Percentiles rank a stretch among this genome's conserved stretches.
Conservation (phyloP, 192 early-diverging fungal genomes). For the Linnemannia exigua region DNA sequence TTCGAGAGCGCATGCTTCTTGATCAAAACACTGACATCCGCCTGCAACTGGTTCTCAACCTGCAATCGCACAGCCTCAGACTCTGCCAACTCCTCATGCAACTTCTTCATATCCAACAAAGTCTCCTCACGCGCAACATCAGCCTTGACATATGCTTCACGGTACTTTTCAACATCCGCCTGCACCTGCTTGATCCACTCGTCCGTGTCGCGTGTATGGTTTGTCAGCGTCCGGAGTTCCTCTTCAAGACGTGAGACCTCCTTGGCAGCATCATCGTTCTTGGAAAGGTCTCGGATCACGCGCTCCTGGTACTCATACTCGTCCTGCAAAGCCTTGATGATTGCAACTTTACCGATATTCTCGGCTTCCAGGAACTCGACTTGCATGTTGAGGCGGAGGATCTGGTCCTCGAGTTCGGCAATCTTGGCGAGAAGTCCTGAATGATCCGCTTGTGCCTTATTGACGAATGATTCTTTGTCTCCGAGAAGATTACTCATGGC, state of each 20-base stretch:
- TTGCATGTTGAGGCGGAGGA: constrained; percentile 25
- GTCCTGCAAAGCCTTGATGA: constrained; percentile 42
- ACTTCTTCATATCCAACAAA: constrained; percentile 51
- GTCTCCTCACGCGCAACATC: constrained; percentile 48
- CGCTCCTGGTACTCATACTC: constrained; percentile 53
- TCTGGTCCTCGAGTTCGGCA: constrained; percentile 42
- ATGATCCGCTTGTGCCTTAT: constrained; percentile 17
- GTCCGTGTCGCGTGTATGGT: constrained; percentile 34
- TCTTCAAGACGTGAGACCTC: constrained; percentile 38
- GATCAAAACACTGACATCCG: constrained; percentile 39
- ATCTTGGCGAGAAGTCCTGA: constrained; percentile 31
- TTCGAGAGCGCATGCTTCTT: constrained; percentile 33
- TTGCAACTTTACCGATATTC: constrained; percentile 51
- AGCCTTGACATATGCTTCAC: constrained; percentile 49
- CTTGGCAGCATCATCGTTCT: constrained; percentile 45
- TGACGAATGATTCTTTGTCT: constrained; percentile 13
- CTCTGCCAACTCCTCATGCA: constrained; percentile 52
- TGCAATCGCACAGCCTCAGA: constrained; percentile 31
- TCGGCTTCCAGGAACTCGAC: constrained; percentile 52
- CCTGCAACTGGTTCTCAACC: constrained; percentile 43
- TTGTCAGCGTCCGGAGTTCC: constrained; percentile 32
- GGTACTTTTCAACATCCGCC: constrained; percentile 43
- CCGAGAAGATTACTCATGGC: constrained; percentile 9
- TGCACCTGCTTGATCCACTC: constrained; percentile 51
- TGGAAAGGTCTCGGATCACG: constrained; percentile 46